These are phyloP conservation scores for Jaenimonas drosophilae DNA, from an alignment of 208 protist genomes.

Conservation along the genomic window DNA sequence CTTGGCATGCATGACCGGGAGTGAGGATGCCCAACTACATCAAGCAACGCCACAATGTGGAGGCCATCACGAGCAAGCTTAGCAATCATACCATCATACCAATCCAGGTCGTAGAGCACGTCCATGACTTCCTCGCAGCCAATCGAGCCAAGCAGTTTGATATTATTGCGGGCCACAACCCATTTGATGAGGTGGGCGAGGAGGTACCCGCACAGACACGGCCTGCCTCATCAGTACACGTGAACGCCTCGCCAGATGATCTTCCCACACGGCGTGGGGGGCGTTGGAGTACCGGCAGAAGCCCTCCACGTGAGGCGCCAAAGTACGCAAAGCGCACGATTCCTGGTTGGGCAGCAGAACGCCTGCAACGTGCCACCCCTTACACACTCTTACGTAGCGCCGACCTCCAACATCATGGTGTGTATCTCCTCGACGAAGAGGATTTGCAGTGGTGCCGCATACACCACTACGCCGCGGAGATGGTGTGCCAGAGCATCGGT, in stretches of 20 bases:
- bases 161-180: slow-evolving; percentile 55
- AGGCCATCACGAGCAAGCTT: slow-evolving; percentile 39
- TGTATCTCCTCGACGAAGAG: slow-evolving; percentile 52
- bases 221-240: too few relatives aligned
- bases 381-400: slow-evolving; percentile 30
- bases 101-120: slow-evolving; percentile 22
- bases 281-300: too few relatives aligned
- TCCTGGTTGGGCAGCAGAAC: slow-evolving; percentile 18
- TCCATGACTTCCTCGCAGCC: slow-evolving; percentile 13
- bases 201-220: neutral
- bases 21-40: slow-evolving; percentile 1
- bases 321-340: neutral
- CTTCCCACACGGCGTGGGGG: neutral
- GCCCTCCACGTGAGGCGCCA: too few relatives aligned
- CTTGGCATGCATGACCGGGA: too few relatives aligned
- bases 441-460: slow-evolving; percentile 59
- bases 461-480: slow-evolving; percentile 12
- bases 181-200: slow-evolving; percentile 17
- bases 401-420: slow-evolving; percentile 32
- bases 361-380: slow-evolving; percentile 15
- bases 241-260: neutral
- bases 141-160: slow-evolving; percentile 33
- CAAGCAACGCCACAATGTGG: slow-evolving; percentile 26
- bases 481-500: slow-evolving; percentile 40
- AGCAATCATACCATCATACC: slow-evolving; percentile 49